Conservation (phyloP, 2,329 filamentous ascomycete genomes). For the Apiospora rasikravindrae region DNA sequence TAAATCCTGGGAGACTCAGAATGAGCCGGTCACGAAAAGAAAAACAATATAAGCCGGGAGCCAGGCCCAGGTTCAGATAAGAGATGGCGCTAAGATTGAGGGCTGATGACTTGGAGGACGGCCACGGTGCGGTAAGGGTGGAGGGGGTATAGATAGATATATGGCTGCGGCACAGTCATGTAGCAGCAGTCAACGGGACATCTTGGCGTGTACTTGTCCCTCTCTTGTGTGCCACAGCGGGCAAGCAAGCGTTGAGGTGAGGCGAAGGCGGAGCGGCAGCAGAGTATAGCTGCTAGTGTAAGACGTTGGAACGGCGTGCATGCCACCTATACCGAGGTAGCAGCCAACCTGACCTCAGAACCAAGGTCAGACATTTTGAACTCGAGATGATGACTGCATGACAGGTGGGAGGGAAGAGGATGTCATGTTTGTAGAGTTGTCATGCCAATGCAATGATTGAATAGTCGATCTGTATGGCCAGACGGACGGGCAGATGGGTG, state of each 20-base stretch:
- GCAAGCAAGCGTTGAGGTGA: not conserved
- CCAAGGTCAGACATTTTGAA: not conserved
- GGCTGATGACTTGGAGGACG: not conserved
- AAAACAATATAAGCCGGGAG: not conserved
- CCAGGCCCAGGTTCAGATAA: not conserved
- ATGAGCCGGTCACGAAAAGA: no score
- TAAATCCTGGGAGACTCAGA: no score
- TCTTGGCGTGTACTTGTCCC: not conserved
- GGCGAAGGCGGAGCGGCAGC: not conserved
- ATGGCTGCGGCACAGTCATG: not conserved
- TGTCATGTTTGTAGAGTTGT: not conserved
- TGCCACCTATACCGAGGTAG: not conserved
- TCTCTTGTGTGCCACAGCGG: not conserved
- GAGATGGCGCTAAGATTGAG: not conserved
- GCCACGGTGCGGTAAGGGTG: not conserved
- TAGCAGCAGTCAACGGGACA: not conserved
- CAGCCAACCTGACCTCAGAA: not conserved
- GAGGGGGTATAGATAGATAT: not conserved
- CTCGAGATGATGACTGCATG: not conserved
- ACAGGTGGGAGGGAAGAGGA: not conserved
- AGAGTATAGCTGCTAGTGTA: not conserved
- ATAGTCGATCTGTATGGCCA: no score
- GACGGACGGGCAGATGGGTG: not conserved
- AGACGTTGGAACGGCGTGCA: not conserved
- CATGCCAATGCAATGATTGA: not conserved